Conservation (phyloP, 1,284 basidiomycete genomes). For the Lentinus polychrous region DNA sequence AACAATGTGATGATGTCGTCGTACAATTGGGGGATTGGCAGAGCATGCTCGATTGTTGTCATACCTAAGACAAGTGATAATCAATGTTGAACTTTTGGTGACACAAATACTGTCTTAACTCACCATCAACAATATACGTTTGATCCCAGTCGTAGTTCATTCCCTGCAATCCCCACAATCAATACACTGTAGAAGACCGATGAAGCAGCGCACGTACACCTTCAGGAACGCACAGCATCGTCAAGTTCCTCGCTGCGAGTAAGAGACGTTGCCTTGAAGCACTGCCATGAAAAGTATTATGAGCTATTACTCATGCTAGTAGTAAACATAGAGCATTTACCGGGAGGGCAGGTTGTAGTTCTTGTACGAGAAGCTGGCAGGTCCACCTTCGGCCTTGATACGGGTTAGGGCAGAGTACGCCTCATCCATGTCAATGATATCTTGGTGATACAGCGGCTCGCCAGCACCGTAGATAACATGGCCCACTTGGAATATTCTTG, state of each 20-base stretch:
- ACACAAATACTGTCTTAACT: slow-evolving; percentile 10
- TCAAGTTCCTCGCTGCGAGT: slow-evolving; percentile 49
- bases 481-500: slow-evolving; percentile 65
- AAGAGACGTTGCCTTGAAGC: slow-evolving; percentile 65
- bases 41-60: slow-evolving; percentile 69
- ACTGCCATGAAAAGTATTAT: slow-evolving; percentile 30
- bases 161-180: slow-evolving; percentile 35
- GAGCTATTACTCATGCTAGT: background rate
- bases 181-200: background rate
- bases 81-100: background rate
- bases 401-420: slow-evolving; percentile 56
- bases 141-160: slow-evolving; percentile 74
- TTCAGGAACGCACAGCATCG: slow-evolving; percentile 68
- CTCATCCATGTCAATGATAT: slow-evolving; percentile 53
- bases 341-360: slow-evolving; percentile 66
- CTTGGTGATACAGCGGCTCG: slow-evolving; percentile 44
- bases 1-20: slow-evolving; percentile 62
- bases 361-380: slow-evolving; percentile 65
- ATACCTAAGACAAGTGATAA: slow-evolving; percentile 40
- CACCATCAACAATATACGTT: slow-evolving; percentile 68
- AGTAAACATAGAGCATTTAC: slow-evolving; percentile 35
- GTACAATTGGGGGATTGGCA: slow-evolving; percentile 58
- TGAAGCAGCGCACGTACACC: slow-evolving; percentile 32
- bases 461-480: slow-evolving; percentile 61
- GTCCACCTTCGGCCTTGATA: slow-evolving; percentile 66